Conservation (phyloP, 2,329 filamentous ascomycete genomes). For the Cercospora zeina region DNA sequence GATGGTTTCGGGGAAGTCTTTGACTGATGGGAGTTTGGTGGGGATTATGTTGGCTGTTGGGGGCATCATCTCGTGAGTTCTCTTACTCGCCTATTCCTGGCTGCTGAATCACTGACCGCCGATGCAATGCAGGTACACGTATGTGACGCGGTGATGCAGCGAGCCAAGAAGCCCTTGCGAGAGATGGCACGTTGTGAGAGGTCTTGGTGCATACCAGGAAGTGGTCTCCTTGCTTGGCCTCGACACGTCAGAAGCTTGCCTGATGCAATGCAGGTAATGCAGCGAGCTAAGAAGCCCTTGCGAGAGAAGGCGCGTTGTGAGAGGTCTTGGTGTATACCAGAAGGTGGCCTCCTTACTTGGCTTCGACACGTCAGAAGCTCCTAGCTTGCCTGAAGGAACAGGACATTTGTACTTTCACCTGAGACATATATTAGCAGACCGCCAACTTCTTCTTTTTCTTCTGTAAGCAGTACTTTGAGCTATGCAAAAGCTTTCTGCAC, state of each 20-base stretch:
- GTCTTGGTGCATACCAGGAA: not conserved
- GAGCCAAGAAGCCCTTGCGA: not conserved
- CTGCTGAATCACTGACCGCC: conserved; percentile 12
- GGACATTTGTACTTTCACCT: not conserved
- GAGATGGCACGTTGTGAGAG: not conserved
- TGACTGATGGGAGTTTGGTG: conserved; percentile 35
- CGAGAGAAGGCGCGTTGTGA: not conserved
- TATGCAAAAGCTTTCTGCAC: conserved; percentile 7
- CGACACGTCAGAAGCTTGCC: no score
- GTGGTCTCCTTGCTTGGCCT: not conserved
- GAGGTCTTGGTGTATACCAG: not conserved
- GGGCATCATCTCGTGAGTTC: conserved; percentile 38
- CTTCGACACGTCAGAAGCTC: not conserved
- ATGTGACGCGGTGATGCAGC: conserved; percentile 26
- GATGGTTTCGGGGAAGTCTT: conserved; percentile 31
- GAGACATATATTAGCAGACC: not conserved
- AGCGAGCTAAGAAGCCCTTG: not conserved
- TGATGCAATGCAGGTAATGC: conserved; percentile 24
- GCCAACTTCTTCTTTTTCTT: not conserved
- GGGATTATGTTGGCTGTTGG: conserved; percentile 38
- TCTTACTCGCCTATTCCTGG: not conserved
- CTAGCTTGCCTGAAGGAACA: not conserved
- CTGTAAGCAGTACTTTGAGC: not conserved
- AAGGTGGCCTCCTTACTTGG: not conserved
- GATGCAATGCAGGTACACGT: conserved; percentile 22